Conservation (phyloP, 148 eudicot genomes). For the Heliosperma pusillum region DNA sequence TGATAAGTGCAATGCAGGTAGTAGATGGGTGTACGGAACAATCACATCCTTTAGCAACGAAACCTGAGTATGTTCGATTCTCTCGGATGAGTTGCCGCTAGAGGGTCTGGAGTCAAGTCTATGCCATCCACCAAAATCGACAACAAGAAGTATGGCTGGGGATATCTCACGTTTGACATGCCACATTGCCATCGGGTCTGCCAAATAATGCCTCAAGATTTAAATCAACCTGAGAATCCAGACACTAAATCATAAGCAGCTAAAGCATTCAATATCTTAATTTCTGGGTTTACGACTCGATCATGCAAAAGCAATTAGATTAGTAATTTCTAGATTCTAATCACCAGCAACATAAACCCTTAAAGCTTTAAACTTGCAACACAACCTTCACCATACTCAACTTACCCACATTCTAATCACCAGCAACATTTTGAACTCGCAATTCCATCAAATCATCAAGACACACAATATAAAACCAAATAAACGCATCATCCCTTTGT, state of each 20-base stretch:
- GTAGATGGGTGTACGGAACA: slow-evolving; percentile 75
- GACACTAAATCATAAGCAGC: slow-evolving; percentile 64
- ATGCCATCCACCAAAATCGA: slow-evolving; percentile 97
- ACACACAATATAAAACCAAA: not conserved
- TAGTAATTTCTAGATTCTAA: too few species aligned
- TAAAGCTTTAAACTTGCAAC: not conserved
- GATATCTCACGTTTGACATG: slow-evolving; percentile 86
- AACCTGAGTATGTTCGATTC: slow-evolving; percentile 86
- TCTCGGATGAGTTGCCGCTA: slow-evolving; percentile 50
- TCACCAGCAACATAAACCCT: not conserved
- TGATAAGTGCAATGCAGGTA: slow-evolving; percentile 57
- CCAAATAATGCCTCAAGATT: slow-evolving; percentile 98
- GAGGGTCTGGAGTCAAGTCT: slow-evolving; percentile 74
- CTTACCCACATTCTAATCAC: too few species aligned
- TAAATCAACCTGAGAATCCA: slow-evolving; percentile 90
- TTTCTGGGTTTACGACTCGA: not conserved
- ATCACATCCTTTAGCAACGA: slow-evolving; percentile 91
- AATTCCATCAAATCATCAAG: not conserved
- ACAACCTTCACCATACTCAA: not conserved
- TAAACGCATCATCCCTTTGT: too few species aligned
- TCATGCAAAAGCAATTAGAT: not conserved
- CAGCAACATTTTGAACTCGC: too few species aligned
- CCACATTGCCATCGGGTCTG: slow-evolving; percentile 99
- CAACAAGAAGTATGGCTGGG: slow-evolving; percentile 87
- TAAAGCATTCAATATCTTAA: slow-evolving; percentile 13